Evolutionary conservation across 176 grass and related monocot genomes (phyloP), one percentile per base, ranked within the genome.

Genomic region (Oryza longistaminata): DNA sequence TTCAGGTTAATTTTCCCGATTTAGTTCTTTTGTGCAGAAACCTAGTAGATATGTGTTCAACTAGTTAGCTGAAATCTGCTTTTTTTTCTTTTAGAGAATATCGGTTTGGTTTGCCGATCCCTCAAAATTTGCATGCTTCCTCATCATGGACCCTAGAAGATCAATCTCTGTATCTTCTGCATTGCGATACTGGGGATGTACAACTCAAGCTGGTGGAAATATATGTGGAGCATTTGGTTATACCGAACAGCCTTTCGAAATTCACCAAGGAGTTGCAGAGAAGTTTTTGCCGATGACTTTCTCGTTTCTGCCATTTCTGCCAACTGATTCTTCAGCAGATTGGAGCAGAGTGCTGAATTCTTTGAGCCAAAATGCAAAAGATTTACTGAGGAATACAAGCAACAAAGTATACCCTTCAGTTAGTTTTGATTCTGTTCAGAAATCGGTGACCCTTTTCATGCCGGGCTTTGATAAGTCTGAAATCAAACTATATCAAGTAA

Each of bases 391-490:
- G 58, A 65, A 76, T 82, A 81, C 72, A 17, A 49, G 45, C 39
- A 71, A 68, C 29, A 40, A 2, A 76, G 42, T 70, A 12, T 81
- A 86, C 64, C 73, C 93, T 87, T 85, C 89, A 52, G 96, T 95
- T 78, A 86, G 21, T 78, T 95, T 98, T 89, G 89, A 98, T 87
- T 68, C 85, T 73, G 89, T 64, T n/a, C 83, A 90, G 81, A 98
- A 92, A 82, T 82, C 37, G 0, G 88, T 94, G 27, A 94, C 88
- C 25, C 93, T 95, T 81, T 93, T 94, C 78, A 98, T 98, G 91
- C 91, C 96, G 35, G 96, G 93, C 17, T 98, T 98, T 87, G 91
- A 94, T 35, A 98, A 98, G 37, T 90, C 96, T 64, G 93, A 95
- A 67, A 92, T 98, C 78, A 92, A 98, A 78, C 78, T 98, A 76